phyloP scores from a whole-genome alignment of 2,329 filamentous ascomycete genomes.

The Pestalotiopsis sp. region DNA sequence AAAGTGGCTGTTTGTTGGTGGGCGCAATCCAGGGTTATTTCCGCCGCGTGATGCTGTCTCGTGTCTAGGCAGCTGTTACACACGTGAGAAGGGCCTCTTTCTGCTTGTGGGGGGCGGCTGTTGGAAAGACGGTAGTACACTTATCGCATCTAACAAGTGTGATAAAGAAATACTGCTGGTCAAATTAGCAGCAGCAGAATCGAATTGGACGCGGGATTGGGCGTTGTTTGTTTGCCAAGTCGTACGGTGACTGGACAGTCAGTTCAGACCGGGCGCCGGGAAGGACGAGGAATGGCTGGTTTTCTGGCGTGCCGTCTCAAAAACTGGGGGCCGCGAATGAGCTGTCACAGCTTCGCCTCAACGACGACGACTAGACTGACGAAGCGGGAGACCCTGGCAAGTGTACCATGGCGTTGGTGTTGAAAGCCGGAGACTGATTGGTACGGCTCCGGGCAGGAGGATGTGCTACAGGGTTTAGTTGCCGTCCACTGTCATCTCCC shows the following conservation, averaged over 20 bases:
- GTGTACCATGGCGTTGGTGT: slow-evolving; percentile 6
- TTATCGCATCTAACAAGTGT: not conserved
- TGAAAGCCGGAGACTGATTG: not conserved
- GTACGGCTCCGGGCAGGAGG: slow-evolving; percentile 1
- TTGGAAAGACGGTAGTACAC: too few species aligned
- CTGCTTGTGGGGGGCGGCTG: not conserved
- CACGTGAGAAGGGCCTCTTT: not conserved
- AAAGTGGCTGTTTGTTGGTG: not conserved
- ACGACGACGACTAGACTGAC: not conserved
- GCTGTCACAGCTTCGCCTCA: not conserved
- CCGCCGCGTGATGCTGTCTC: not conserved
- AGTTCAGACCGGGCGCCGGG: too few species aligned
- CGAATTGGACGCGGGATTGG: not conserved
- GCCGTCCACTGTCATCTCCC: not conserved
- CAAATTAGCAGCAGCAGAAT: not conserved
- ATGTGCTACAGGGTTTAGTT: slow-evolving; percentile 8
- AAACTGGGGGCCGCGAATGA: not conserved
- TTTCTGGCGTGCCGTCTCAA: too few species aligned
- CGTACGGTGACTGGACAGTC: not conserved
- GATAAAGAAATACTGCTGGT: not conserved
- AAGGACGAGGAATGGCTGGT: not conserved
- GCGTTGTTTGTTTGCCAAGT: not conserved
- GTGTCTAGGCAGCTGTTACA: not conserved
- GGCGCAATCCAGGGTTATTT: not conserved
- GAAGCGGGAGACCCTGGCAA: not conserved